Evolutionary conservation across 2,329 filamentous ascomycete genomes (phyloP).

Genomic region (Calonectria pauciramosa): DNA sequence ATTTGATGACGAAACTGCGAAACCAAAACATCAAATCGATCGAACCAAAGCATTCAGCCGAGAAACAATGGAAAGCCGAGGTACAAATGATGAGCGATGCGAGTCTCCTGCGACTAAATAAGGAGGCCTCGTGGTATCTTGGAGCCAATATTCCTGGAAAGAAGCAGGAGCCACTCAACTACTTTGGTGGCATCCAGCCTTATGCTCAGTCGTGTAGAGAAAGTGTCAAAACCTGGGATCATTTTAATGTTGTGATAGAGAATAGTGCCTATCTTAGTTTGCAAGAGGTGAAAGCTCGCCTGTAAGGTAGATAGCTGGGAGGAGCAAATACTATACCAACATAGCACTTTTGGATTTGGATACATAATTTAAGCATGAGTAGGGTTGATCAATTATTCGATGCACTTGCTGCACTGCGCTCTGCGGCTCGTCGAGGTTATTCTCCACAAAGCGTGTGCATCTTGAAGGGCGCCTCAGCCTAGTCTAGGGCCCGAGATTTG

Average conservation of each 20-base stretch:
- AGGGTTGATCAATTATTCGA: neutral
- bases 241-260: neutral
- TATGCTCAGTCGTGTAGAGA: neutral
- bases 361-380: neutral
- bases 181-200: neutral
- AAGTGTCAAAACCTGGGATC: neutral
- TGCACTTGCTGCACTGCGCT: too few species aligned
- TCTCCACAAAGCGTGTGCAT: neutral
- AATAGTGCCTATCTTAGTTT: neutral
- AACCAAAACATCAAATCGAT: constrained; percentile 16
- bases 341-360: neutral
- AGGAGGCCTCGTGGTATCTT: constrained; percentile 23
- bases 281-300: neutral
- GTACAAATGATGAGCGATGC: constrained; percentile 17
- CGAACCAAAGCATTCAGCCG: constrained; percentile 15
- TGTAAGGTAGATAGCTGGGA: neutral
- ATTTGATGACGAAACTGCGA: constrained; percentile 29
- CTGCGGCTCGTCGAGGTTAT: too few species aligned
- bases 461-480: neutral
- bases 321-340: neutral
- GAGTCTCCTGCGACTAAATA: constrained; percentile 14
- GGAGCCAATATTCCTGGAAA: constrained; percentile 27
- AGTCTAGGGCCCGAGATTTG: neutral
- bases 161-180: constrained; percentile 3
- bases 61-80: constrained; percentile 20